phyloP scores from a whole-genome alignment of 441 rosid species.

The Aleurites moluccanus region DNA sequence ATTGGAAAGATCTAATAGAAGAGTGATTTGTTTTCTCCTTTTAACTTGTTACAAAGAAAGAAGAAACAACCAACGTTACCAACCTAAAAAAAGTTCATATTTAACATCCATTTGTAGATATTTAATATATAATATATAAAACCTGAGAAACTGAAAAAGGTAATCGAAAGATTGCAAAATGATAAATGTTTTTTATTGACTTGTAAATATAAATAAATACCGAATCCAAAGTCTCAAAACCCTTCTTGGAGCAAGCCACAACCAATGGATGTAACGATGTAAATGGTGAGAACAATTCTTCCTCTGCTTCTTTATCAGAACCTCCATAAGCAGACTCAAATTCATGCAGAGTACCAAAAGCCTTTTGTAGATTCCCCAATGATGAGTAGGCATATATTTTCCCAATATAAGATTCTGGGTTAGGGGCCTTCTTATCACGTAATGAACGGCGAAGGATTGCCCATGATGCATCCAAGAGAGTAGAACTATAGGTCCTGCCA shows the following conservation, averaged over 20 bases:
- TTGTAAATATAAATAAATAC: slow-evolving; percentile 40
- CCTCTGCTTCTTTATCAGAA: slow-evolving; percentile 41
- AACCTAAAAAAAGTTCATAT: neutral
- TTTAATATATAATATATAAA: neutral
- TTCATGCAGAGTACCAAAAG: slow-evolving; percentile 66
- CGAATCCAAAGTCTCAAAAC: slow-evolving; percentile 84
- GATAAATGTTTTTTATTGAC: slow-evolving; percentile 1
- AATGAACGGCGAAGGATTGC: slow-evolving; percentile 60
- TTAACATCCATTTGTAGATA: neutral
- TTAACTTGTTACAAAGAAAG: neutral
- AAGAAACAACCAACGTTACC: neutral
- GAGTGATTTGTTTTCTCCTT: neutral
- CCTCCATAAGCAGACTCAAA: slow-evolving; percentile 65
- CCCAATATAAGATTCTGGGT: slow-evolving; percentile 67
- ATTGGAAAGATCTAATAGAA: neutral
- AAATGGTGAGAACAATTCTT: slow-evolving; percentile 86
- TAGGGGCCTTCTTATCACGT: slow-evolving; percentile 67
- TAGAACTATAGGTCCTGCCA: slow-evolving; percentile 63
- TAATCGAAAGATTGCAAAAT: neutral
- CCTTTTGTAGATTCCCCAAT: slow-evolving; percentile 70
- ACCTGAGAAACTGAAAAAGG: neutral
- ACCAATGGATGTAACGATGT: slow-evolving; percentile 75
- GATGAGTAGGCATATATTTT: slow-evolving; percentile 79
- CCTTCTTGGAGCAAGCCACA: slow-evolving; percentile 80
- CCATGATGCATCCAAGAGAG: slow-evolving; percentile 85